phyloP scores from a whole-genome alignment of 345 rosid species.

The Dipteronia dyeriana region DNA sequence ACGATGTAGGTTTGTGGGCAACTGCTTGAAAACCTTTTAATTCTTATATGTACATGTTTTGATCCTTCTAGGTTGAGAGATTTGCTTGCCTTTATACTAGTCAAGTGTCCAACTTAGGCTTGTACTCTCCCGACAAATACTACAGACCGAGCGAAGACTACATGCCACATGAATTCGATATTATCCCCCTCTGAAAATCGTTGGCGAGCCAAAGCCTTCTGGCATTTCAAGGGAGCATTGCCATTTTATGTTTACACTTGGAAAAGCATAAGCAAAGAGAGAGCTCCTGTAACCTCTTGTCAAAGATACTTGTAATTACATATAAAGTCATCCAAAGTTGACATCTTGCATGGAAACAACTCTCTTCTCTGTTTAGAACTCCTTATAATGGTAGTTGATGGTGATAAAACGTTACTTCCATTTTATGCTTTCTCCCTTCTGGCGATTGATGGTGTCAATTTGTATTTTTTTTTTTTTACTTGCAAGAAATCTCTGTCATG shows the following conservation, averaged over 20 bases:
- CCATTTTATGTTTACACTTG: too few species aligned
- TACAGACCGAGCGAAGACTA: slow-evolving; percentile 92
- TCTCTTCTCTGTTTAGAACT: background rate
- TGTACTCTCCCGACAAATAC: slow-evolving; percentile 91
- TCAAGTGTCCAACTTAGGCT: slow-evolving; percentile 84
- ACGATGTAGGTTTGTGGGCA: background rate
- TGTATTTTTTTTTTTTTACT: too few species aligned
- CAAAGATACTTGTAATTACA: too few species aligned
- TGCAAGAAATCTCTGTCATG: too few species aligned
- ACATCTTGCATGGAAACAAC: background rate
- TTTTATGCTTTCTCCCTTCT: background rate
- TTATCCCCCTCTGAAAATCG: slow-evolving; percentile 50
- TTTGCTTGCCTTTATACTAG: slow-evolving; percentile 96
- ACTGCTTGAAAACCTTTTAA: background rate
- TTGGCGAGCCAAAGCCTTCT: background rate
- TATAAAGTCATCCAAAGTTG: background rate
- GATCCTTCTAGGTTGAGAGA: slow-evolving; percentile 83
- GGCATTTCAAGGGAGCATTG: background rate
- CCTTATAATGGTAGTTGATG: background rate
- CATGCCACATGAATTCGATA: slow-evolving; percentile 93
- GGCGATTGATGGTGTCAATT: too few species aligned
- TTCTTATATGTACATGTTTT: background rate
- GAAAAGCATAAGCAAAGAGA: too few species aligned
- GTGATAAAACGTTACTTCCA: background rate
- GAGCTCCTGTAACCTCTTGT: too few species aligned